Percentiles rank a stretch among this genome's conserved stretches.
Conservation (phyloP, 345 rosid genomes). For the Eucalyptus shirleyi region DNA sequence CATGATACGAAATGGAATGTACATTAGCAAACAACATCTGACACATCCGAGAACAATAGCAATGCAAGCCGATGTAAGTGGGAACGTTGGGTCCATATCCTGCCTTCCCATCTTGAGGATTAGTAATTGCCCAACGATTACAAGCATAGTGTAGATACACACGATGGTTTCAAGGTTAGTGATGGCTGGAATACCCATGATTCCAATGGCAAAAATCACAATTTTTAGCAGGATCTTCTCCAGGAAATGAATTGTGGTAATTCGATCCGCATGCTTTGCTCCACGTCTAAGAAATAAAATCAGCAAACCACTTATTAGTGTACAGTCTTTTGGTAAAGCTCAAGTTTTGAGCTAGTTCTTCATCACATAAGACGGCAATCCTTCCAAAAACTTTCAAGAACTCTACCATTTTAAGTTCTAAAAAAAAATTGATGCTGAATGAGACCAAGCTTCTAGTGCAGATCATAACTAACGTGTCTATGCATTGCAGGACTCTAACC, state of each 20-base stretch:
- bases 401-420: background rate
- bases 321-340: background rate
- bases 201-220: background rate
- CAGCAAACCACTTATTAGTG: background rate
- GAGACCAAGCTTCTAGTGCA: background rate
- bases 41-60: background rate
- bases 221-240: background rate
- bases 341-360: background rate
- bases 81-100: background rate
- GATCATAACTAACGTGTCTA: background rate
- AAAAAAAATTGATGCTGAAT: no score
- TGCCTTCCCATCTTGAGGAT: background rate
- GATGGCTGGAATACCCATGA: background rate
- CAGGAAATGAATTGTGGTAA: background rate
- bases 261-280: background rate
- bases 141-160: background rate
- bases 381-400: background rate
- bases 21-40: fast-evolving
- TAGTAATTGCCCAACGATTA: no score
- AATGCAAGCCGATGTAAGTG: background rate
- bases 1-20: background rate
- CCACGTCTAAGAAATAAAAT: background rate
- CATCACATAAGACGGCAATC: background rate
- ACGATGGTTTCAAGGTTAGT: background rate
- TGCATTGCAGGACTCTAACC: background rate